Conservation (phyloP, 1,284 basidiomycete genomes). For the Apiotrichum montevideense region DNA sequence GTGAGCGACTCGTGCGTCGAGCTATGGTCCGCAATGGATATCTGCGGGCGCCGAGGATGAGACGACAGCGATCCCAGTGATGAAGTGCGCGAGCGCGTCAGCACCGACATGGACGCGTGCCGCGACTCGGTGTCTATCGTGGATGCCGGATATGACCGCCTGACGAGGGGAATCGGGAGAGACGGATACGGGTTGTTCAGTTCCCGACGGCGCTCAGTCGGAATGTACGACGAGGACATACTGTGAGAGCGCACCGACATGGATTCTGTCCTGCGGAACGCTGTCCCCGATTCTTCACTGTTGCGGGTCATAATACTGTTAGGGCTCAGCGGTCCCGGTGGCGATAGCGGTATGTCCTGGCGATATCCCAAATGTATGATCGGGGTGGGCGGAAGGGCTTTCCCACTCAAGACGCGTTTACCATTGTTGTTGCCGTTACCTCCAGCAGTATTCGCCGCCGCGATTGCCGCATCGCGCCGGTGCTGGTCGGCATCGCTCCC, state of each 20-base stretch:
- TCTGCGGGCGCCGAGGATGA: constrained; percentile 6
- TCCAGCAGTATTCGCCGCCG: background rate
- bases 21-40: constrained; percentile 19
- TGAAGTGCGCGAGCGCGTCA: constrained; percentile 28
- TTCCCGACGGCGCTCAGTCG: constrained; percentile 24
- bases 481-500: constrained; percentile 17
- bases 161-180: constrained; percentile 29
- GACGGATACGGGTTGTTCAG: constrained; percentile 44
- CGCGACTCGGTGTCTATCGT: constrained; percentile 26
- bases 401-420: background rate
- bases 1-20: constrained; percentile 4
- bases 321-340: background rate
- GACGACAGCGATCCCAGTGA: constrained; percentile 23
- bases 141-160: constrained; percentile 20
- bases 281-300: background rate
- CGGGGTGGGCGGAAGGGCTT: background rate
- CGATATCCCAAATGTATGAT: background rate
- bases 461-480: constrained; percentile 34
- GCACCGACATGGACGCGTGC: constrained; percentile 18
- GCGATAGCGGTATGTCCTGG: too few relatives aligned
- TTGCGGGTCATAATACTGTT: background rate
- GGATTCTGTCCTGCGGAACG: constrained; percentile 24
- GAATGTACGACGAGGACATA: constrained; percentile 8
- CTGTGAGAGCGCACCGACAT: constrained; percentile 37
- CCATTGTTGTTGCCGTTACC: background rate